Evolutionary conservation across 2,329 filamentous ascomycete genomes (phyloP).

Genomic region (Helotiales sp.): DNA sequence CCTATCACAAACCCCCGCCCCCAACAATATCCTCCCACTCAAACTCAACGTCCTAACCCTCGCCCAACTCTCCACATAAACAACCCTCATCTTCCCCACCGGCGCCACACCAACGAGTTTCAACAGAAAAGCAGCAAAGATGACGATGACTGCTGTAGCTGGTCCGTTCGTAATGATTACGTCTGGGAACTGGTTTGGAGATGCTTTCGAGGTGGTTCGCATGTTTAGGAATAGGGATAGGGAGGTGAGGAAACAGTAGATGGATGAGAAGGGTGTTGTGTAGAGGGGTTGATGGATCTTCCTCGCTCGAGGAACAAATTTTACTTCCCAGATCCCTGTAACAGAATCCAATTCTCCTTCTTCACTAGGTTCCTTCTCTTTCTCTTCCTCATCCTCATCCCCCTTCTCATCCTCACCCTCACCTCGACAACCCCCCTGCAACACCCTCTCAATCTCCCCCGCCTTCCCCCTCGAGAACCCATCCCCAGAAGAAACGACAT

Average conservation of each 20-base stretch:
- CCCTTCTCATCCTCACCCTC: neutral
- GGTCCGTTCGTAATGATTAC: conserved; percentile 86
- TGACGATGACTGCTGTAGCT: conserved; percentile 78
- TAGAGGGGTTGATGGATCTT: conserved; percentile 77
- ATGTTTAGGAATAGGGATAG: conserved; percentile 49
- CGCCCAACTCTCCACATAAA: conserved; percentile 94
- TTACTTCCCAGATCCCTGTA: conserved; percentile 42
- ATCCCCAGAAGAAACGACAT: conserved; percentile 74
- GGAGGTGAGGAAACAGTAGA: conserved; percentile 65
- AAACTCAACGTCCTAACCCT: conserved; percentile 80
- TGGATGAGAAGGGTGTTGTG: conserved; percentile 68
- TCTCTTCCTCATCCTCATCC: neutral
- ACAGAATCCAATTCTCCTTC: conserved; percentile 17
- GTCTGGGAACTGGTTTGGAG: conserved; percentile 57
- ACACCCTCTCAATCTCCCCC: conserved; percentile 58
- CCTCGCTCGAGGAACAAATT: conserved; percentile 73
- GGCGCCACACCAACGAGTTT: conserved; percentile 48
- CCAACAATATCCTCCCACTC: conserved; percentile 74
- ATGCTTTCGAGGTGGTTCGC: conserved; percentile 29
- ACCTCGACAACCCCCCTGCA: conserved; percentile 28
- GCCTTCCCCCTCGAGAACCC: conserved; percentile 65
- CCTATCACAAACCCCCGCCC: conserved; percentile 65
- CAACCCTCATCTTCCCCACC: conserved; percentile 64
- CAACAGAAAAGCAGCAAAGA: conserved; percentile 56
- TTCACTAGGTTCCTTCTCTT: conserved; percentile 7